Conservation (phyloP, 306 rosid genomes). For the Elaeagnus macrophylla region DNA sequence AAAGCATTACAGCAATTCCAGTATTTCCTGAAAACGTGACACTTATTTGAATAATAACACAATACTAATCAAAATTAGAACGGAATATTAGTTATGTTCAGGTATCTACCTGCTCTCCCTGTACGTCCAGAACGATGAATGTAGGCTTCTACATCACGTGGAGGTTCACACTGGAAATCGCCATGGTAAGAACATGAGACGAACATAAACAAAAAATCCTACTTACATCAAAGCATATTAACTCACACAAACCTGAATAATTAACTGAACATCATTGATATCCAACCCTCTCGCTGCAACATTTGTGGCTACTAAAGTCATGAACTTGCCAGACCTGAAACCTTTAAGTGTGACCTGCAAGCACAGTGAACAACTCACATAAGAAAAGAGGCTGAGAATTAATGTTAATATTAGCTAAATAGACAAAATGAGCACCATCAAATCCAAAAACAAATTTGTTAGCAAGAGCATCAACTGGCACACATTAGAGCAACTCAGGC, state of each 20-base stretch:
- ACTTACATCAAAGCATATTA: neutral
- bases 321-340: conserved; percentile 78
- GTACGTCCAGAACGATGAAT: conserved; percentile 97
- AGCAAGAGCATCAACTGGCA: too few relatives aligned
- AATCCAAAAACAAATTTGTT: too few relatives aligned
- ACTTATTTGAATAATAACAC: neutral
- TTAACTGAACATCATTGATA: conserved; percentile 83
- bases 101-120: conserved; percentile 76
- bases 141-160: conserved; percentile 82
- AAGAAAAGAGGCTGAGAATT: neutral
- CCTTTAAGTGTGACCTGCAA: conserved; percentile 65
- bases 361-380: conserved; percentile 3
- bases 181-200: conserved; percentile 10
- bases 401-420: neutral
- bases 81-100: neutral
- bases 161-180: conserved; percentile 77
- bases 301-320: conserved; percentile 79
- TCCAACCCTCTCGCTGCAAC: conserved; percentile 96
- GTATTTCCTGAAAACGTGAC: conserved; percentile 20
- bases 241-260: conserved; percentile 60
- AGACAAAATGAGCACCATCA: neutral
- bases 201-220: neutral
- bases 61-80: neutral
- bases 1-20: conserved; percentile 92
- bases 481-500: too few relatives aligned